Conservation (phyloP, 2,329 filamentous ascomycete species). For the Penicillium expansum region DNA sequence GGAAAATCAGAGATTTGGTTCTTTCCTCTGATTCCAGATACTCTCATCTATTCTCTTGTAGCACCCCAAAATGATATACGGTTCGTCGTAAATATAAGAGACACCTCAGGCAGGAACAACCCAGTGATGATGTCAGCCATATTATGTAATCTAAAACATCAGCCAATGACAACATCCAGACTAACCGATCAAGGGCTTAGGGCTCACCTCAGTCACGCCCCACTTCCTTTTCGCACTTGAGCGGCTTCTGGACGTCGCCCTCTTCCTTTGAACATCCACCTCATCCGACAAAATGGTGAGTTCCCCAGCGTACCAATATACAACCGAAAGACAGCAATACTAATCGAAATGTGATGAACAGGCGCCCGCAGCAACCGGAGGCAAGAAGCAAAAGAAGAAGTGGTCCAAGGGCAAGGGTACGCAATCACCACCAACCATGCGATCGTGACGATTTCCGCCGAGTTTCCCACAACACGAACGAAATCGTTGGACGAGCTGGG, state of each 20-base stretch:
- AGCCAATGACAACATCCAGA: constrained; percentile 13
- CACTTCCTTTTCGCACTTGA: constrained; percentile 29
- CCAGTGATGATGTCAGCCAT: neutral
- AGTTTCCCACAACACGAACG: constrained; percentile 6
- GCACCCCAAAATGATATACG: neutral
- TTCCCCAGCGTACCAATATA: constrained; percentile 9
- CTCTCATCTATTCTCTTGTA: neutral
- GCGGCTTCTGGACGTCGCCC: constrained; percentile 10
- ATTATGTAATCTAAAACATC: neutral
- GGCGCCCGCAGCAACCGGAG: constrained; percentile 50
- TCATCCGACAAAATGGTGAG: constrained; percentile 29
- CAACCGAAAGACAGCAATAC: neutral
- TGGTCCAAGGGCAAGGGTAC: constrained; percentile 58
- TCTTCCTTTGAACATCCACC: constrained; percentile 27
- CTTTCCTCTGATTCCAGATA: neutral
- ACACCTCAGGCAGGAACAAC: constrained; percentile 1
- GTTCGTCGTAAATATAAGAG: neutral
- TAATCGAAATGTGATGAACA: constrained; percentile 26
- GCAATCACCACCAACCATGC: constrained; percentile 28
- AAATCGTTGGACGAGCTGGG: constrained; percentile 16
- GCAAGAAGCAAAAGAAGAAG: constrained; percentile 57
- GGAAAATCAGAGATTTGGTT: neutral
- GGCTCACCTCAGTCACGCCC: constrained; percentile 27
- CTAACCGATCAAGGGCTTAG: constrained; percentile 30
- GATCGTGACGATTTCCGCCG: constrained; percentile 24